Evolutionary conservation across 805 yeast species (phyloP), one percentile per base, ranked within the genome.

Genomic region (Saccharomycopsis olivae): DNA sequence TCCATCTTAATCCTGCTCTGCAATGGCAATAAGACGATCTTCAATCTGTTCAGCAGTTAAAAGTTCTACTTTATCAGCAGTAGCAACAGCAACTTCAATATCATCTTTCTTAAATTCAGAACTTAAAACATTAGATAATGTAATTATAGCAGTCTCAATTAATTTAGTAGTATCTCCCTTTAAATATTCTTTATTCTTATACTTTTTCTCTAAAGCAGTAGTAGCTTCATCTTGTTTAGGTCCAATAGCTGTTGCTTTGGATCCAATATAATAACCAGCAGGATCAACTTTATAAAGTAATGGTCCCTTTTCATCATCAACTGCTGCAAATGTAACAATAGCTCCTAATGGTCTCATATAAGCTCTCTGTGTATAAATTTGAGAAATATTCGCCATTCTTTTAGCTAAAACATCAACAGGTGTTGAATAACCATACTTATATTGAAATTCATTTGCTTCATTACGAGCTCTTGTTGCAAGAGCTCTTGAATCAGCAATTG

Each of bases 301-400:
- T 20, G 98, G 96, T 1, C 97, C 98, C 39, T 66, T 60, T 61
- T 80, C 94, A 55, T 86, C 96, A 59, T 87, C 96, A 42, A 83
- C 78, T 33, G 94, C 75, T 43, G 87, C 71, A 54, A 89, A 80
- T 19, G 96, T 86, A 55, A 87, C 69, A 21, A 95, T 85, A 44
- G 89, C 96, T 29, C 98, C 98, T 50, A 87, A 68, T 19, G 98
- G 98, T 62, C 98, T 77, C 97, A 92, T 92, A 61, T 89, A 89
- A 9, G 97, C 97, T 57, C 96, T 73, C 64, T 92, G 98, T 31
- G 98, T 92, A 61, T 87, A 92, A 47, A 92, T 75, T 66, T 92
- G 98, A 36, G 95, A 82, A 56, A 87, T 65, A 59, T 92, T 92
- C 41, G 97, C 97, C 83, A 92, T 80, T 58, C 96, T 73, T 65